These are phyloP conservation scores for Pseudogymnoascus sp. DNA, from an alignment of 2,329 filamentous ascomycete genomes.

Conservation along the genomic window DNA sequence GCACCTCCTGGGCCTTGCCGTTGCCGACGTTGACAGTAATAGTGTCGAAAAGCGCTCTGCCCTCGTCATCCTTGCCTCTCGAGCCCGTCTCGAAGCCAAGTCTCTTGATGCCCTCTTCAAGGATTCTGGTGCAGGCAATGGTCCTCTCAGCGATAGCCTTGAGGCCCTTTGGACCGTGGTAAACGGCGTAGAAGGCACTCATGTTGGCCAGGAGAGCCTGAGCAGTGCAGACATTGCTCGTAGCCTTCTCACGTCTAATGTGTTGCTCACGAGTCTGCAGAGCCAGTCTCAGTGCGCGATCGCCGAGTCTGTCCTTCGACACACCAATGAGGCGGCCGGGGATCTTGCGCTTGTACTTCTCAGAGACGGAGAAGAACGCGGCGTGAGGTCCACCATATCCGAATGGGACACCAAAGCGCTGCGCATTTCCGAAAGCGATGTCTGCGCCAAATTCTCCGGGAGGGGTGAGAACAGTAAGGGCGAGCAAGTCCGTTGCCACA, in stretches of 20 bases:
- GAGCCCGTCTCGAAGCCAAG: slow-evolving; percentile 56
- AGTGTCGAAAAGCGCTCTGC: slow-evolving; percentile 67
- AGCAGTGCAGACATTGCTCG: slow-evolving; percentile 94
- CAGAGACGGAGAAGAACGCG: slow-evolving; percentile 86
- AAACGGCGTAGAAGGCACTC: slow-evolving; percentile 89
- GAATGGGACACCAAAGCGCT: slow-evolving; percentile 84
- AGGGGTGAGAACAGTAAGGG: slow-evolving; percentile 76
- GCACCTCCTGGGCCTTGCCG: slow-evolving; percentile 41
- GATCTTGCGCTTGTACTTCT: slow-evolving; percentile 90
- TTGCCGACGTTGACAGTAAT: slow-evolving; percentile 54
- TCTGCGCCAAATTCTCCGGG: slow-evolving; percentile 93
- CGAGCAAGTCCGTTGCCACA: slow-evolving; percentile 81
- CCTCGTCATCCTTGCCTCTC: slow-evolving; percentile 45
- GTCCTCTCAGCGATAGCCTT: slow-evolving; percentile 74
- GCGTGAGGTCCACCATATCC: slow-evolving; percentile 93
- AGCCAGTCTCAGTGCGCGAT: slow-evolving; percentile 71
- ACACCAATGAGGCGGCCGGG: slow-evolving; percentile 84
- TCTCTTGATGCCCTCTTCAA: slow-evolving; percentile 55
- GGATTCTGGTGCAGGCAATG: slow-evolving; percentile 58
- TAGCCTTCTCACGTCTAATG: slow-evolving; percentile 91
- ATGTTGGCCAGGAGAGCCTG: slow-evolving; percentile 93
- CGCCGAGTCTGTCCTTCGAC: slow-evolving; percentile 81
- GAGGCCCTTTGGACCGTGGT: slow-evolving; percentile 79
- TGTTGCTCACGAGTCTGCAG: slow-evolving; percentile 94
- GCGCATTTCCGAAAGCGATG: slow-evolving; percentile 87